Base-by-base conservation (phyloP, 331 rosid species). In the Pyracantha coccinea region DNA sequence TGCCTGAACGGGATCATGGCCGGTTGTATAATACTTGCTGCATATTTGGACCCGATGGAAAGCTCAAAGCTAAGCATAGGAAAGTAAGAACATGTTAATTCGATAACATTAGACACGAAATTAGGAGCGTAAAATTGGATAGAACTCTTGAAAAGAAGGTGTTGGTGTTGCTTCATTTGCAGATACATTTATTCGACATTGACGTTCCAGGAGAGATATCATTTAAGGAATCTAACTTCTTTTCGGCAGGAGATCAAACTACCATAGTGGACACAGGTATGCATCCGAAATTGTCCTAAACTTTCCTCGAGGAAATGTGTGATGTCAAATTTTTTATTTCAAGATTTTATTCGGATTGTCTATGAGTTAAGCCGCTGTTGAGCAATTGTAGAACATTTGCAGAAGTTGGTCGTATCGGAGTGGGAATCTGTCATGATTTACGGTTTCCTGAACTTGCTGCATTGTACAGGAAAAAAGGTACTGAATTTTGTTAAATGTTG, bases 381-480 rank as follows among this genome's bases (percentile, higher is more conserved):
- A 50, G 23, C 12, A 54, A 45, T 67, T 24, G 19, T 64, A 41
- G 50, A 0, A 38, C 17, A 17, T 52, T 20, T 71, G 75, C 78
- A 83, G 83, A 83, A 9, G 13, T 79, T 53, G 86, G 86, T 21
- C 76, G 73, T 7, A 54, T 83, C 33, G 86, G 83, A 45, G 16
- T 83, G 6, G 83, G 83, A 74, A 79, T 83, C 12, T 83, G 84
- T 28, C 79, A 83, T 45, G 86, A 83, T 19, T 47, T 79, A 38
- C 77, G 79, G 28, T 79, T 79, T 65, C 84, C 75, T 16, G 87
- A 83, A 27, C 77, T 79, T 71, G 86, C 84, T 1, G 55, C 50
- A 72, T 32, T 72, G 9, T 83, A 79, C 33, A 68, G 72, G 32
- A 58, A 74, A 61, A 76, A 67, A 72, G 79, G 81, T 83, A 57